Base-by-base conservation (phyloP, 2,329 filamentous ascomycete species). In the Daldinia sp. region DNA sequence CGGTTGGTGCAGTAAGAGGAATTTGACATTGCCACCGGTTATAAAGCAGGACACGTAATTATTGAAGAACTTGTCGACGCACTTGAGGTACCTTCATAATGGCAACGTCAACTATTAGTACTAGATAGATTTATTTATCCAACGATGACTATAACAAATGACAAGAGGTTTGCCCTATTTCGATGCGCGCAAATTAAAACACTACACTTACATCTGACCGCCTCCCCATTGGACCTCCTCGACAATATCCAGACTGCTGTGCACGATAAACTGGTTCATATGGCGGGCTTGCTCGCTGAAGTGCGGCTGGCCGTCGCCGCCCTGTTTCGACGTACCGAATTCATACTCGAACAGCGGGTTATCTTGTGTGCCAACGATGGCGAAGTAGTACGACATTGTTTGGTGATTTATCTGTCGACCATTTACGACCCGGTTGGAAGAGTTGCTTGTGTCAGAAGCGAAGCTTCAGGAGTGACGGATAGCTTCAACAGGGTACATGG, bases 351-450 rank as follows among this genome's bases (percentile, higher is more conserved):
- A 99, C 74, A 99, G 88, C 37, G 96, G 95, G 78, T 95, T 97
- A 84, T 99, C 96, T 76, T 93, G 93, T 23, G 94, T 97, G 78
- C 94, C 96, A 80, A 99, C 89, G 74, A 99, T 97, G 78, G 93
- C 93, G 83, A 99, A 98, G 85, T 98, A 98, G 87, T 98, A 99
- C 68, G 94, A 98, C 96, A 98, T 98, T 98, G 65, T 62, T 59
- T 15, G 33, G 54, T 3, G 20, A 30, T 44, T 48, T 74, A 74
- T 70, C 67, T 71, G 65, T 74, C 70, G 58, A 74, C 53, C 73
- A 75, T 74, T 70, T 72, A 69, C 58, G 61, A 65, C 54, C 26
- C 12, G 18, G 18, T 4, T 35, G 18, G 18, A 9, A 15, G 54
- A 39, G 35, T 15, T 56, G 33, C 15, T 63, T 15, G 35, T 28